Conservation (phyloP, 73 alveolate species). For the Uronychia binucleata region DNA sequence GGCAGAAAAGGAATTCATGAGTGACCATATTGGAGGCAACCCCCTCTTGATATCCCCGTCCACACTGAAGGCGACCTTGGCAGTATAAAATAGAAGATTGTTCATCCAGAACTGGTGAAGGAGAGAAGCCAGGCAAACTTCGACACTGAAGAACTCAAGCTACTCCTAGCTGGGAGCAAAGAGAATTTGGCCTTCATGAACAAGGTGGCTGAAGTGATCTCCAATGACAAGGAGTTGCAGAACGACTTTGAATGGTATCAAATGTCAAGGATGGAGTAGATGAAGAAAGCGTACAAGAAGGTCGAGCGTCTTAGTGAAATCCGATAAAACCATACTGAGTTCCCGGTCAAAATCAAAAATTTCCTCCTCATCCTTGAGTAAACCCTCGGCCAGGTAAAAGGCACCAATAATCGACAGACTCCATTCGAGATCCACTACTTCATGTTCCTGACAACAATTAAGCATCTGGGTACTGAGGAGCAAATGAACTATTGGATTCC, state of each 20-base stretch:
- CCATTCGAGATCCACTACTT: constrained; percentile 47
- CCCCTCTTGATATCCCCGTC: too few species aligned
- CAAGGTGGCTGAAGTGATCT: constrained; percentile 1
- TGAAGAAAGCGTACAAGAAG: constrained; percentile 31
- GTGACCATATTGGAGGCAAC: too few species aligned
- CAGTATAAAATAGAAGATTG: constrained; percentile 45
- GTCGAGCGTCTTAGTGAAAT: constrained; percentile 16
- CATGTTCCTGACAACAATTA: constrained; percentile 53
- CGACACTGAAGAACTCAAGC: constrained; percentile 30
- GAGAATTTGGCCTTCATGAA: not conserved
- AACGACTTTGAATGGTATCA: constrained; percentile 40
- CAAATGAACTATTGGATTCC: constrained; percentile 60
- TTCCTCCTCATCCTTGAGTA: not conserved
- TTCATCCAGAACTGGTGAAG: constrained; percentile 25
- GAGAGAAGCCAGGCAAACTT: constrained; percentile 47
- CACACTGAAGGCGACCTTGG: too few species aligned
- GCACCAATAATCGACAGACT: constrained; percentile 7
- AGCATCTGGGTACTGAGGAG: constrained; percentile 66
- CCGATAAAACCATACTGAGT: constrained; percentile 19
- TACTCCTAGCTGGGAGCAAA: constrained; percentile 20
- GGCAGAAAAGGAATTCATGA: too few species aligned
- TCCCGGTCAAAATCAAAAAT: not conserved
- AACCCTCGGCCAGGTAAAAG: constrained; percentile 3
- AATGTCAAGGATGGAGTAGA: constrained; percentile 52
- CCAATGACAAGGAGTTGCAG: constrained; percentile 25